Evolutionary conservation across 2,329 filamentous ascomycete genomes (phyloP), one percentile per base, ranked within the genome.

Genomic region (Penicillium sp.): DNA sequence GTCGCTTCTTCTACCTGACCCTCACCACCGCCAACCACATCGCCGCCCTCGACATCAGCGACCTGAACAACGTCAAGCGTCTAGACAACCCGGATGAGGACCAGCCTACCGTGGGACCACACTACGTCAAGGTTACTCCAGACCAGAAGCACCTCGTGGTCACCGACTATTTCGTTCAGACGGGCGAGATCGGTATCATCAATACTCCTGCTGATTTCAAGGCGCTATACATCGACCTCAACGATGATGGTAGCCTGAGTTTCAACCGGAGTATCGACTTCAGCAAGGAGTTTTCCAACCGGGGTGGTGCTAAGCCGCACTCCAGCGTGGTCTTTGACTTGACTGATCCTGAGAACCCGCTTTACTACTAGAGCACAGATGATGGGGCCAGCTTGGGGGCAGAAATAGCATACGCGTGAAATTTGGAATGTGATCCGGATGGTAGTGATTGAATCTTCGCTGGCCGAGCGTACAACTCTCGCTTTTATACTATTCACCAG

Each of bases 91-190:
- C 85, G 0, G 72, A 86, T 58, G 83, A 84, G 71, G 73, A 78
- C 33, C 86, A 88, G 72, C 84, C 84, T 22, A 85, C 83, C 60
- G 79, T 87, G 55, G 85, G 85, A 0, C 85, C 85, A 0, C 86
- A 88, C 76, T 88, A 87, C 67, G 77, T 88, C 76, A 88, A 88
- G 78, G 79, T 88, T 61, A 83, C 84, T 4, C 85, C 86, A 0
- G 86, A 88, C 65, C 85, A 87, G 79, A 86, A 86, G 79, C 84
- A 88, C 70, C 73, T 88, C 16, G 78, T 88, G 2, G 85, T 88
- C 14, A 87, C 84, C n/a, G 86, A 87, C 55, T 88, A 88, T 77
- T 88, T 88, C 68, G 84, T 89, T 2, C 85, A 88, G 75, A 84
- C 81, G 10, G 85, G 85, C 28, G 82, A 85, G 58, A 87, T 87